Base-by-base conservation (phyloP, 1,284 basidiomycete species). In the Phlebopus sp. region DNA sequence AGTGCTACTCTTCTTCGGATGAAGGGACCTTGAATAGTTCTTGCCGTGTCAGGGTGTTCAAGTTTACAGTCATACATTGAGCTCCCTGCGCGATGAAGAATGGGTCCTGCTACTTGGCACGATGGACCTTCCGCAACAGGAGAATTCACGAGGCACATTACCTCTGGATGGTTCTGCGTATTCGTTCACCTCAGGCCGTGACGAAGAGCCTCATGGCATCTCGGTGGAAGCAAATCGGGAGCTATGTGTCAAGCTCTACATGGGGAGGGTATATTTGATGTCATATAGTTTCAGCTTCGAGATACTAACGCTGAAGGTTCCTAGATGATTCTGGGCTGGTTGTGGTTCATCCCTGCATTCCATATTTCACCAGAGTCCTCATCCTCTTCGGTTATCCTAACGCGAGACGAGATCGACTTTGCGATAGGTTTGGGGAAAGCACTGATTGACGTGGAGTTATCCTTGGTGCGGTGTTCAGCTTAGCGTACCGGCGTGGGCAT, bases 331-430 rank as follows among this genome's bases (percentile, higher is more conserved):
- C 79, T 92, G 66, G 83, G 86, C 21, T 92, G 90, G 90, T 66
- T 83, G 45, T 92, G 90, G 90, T 75, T 92, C 59, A 81, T 92
- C 50, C 90, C 90, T 0, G 74, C 82, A 0, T 92, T 92, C 70
- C 88, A 92, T 59, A 77, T 91, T 67, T 72, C 21, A 48, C 65
- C 30, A 27, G 56, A 49, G 38, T 55, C 52, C 8, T n/a, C 54
- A 25, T 39, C 59, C 10, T 55, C 54, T 5, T 49, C 30, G 6
- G 50, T 82, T 31, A 60, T 64, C 18, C 66, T 83, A 45, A 75
- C 71, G 40, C 72, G 70, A 19, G 80, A 79, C 54, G 85, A 91
- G 43, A 57, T 90, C 17, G 90, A 92, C 63, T 92, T 92, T 58
- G 75, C 88, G 0, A 66, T 90, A 1, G 89, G 88, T 2, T 67